These are phyloP conservation scores for Saturnispora zaruensis DNA, from an alignment of 805 yeast species.

Conservation along the genomic window DNA sequence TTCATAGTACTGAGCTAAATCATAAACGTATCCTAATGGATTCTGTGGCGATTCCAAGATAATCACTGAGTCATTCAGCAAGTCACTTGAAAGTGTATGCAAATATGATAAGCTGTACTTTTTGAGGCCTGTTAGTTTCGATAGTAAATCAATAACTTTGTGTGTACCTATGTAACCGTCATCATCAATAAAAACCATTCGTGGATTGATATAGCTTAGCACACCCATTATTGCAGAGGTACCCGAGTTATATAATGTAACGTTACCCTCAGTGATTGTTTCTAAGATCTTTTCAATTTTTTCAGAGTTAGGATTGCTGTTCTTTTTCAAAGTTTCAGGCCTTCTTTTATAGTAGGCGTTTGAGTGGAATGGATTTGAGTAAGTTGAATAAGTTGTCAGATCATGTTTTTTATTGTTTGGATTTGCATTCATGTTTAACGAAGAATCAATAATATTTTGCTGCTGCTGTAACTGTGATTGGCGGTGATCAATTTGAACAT, in stretches of 20 bases:
- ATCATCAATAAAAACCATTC: constrained; percentile 35
- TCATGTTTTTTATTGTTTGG: constrained; percentile 14
- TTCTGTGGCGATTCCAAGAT: constrained; percentile 48
- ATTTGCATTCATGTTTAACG: background rate
- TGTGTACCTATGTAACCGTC: constrained; percentile 46
- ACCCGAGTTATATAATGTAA: constrained; percentile 42
- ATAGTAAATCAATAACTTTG: constrained; percentile 37
- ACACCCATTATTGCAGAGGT: constrained; percentile 44
- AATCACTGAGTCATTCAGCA: constrained; percentile 37
- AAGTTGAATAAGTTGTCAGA: constrained; percentile 17
- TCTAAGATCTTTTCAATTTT: constrained; percentile 39
- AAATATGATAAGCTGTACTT: constrained; percentile 30
- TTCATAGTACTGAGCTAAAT: constrained; percentile 35
- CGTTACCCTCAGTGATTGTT: constrained; percentile 37
- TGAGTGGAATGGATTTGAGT: constrained; percentile 21
- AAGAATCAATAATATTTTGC: background rate
- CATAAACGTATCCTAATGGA: constrained; percentile 39
- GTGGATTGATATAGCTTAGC: constrained; percentile 39
- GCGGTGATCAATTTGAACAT: background rate
- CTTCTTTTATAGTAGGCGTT: constrained; percentile 8
- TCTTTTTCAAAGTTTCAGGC: constrained; percentile 27
- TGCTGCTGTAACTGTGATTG: background rate
- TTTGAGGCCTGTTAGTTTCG: constrained; percentile 34
- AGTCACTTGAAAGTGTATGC: constrained; percentile 24
- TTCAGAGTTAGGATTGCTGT: constrained; percentile 40